phyloP scores from a whole-genome alignment of 768 basidiomycete species.

The Stropharia rugosoannulata region DNA sequence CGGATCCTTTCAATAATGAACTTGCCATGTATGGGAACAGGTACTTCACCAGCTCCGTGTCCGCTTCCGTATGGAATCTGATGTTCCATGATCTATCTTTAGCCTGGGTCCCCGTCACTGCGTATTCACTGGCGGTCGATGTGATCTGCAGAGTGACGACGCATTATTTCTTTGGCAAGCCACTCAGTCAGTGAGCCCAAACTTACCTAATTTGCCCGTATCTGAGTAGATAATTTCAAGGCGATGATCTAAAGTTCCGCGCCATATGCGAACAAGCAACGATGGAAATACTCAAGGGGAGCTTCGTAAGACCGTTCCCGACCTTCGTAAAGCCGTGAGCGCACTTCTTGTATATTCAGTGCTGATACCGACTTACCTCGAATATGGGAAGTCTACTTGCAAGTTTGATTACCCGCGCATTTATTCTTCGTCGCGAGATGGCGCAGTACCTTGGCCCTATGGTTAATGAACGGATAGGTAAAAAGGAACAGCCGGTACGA shows the following conservation, averaged over 20 bases:
- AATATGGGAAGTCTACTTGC: slow-evolving; percentile 1
- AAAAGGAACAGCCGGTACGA: not conserved
- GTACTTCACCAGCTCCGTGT: not conserved
- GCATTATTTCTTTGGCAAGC: not conserved
- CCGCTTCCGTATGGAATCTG: not conserved
- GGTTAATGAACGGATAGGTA: not conserved
- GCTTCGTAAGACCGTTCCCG: not conserved
- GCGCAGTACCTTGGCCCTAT: not conserved
- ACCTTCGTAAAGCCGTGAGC: not conserved
- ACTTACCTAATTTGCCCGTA: not conserved
- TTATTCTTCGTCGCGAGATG: not conserved
- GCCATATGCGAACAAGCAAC: not conserved
- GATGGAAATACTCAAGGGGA: not conserved
- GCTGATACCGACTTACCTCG: not conserved
- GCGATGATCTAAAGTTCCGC: not conserved
- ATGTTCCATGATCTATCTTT: not conserved
- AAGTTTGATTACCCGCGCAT: slow-evolving; percentile 11
- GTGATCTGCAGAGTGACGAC: not conserved
- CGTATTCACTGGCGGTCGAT: not conserved
- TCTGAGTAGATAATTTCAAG: not conserved
- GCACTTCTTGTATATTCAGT: not conserved
- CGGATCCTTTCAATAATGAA: too few species aligned
- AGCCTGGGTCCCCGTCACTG: not conserved
- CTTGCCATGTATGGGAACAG: not conserved
- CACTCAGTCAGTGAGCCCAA: not conserved